A percentile compares a stretch with the other conserved stretches of the same genome.
Conservation (phyloP, 1,284 basidiomycete genomes). For the Phellinidium pouzarii region DNA sequence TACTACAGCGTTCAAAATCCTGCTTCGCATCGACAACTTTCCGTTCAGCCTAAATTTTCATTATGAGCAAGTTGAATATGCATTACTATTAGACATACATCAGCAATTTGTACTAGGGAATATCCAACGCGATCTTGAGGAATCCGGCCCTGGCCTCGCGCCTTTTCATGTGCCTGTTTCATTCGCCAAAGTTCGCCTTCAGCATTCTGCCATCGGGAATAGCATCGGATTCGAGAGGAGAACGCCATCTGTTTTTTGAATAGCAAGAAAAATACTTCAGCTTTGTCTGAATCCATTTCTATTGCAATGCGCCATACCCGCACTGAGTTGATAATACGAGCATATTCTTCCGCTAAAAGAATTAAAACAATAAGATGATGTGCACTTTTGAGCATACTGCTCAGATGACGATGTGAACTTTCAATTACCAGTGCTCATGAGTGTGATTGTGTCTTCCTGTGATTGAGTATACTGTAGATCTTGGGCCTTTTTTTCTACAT, state of each 20-base stretch:
- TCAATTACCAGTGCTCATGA: constrained; percentile 63
- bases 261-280: constrained; percentile 2
- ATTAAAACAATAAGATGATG: constrained; percentile 1
- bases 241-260: constrained; percentile 63
- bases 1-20: constrained; percentile 85
- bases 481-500: constrained; percentile 66
- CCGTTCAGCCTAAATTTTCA: constrained; percentile 67
- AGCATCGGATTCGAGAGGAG: constrained; percentile 76
- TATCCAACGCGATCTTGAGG: constrained; percentile 60
- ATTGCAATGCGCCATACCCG: constrained; percentile 46
- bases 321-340: constrained; percentile 85
- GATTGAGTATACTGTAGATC: constrained; percentile 67
- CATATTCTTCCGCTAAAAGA: constrained; percentile 78
- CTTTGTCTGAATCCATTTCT: not conserved
- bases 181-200: constrained; percentile 72
- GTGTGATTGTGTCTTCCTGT: constrained; percentile 69
- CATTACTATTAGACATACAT: constrained; percentile 40
- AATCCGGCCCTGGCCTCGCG: constrained; percentile 65
- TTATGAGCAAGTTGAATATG: constrained; percentile 4
- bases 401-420: constrained; percentile 10
- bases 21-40: constrained; percentile 73
- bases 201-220: constrained; percentile 72
- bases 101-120: constrained; percentile 71
- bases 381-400: not conserved
- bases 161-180: constrained; percentile 75